Conservation (phyloP, 2,329 filamentous ascomycete species). For the Dactylella cylindrospora region DNA sequence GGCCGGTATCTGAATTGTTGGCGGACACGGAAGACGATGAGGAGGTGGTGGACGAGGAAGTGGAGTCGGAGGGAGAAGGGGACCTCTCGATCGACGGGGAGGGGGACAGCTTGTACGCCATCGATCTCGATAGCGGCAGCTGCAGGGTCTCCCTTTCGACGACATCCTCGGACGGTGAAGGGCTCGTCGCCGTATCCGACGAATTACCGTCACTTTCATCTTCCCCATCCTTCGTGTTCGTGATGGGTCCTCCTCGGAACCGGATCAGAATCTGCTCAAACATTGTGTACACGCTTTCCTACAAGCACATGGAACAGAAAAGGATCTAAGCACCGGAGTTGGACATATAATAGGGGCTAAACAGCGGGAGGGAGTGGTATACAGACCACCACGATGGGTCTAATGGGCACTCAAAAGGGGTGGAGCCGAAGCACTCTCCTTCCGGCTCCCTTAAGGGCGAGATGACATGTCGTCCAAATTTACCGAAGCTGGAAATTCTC, state of each 20-base stretch:
- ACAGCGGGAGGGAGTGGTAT: slow-evolving; percentile 3
- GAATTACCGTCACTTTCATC: slow-evolving; percentile 38
- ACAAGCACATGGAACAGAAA: not conserved
- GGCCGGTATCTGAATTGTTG: slow-evolving; percentile 7
- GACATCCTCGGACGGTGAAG: slow-evolving; percentile 19
- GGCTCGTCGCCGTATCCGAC: slow-evolving; percentile 36
- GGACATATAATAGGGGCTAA: slow-evolving; percentile 3
- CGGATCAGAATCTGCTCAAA: slow-evolving; percentile 44
- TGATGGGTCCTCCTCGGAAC: slow-evolving; percentile 38
- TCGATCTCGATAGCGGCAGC: slow-evolving; percentile 25
- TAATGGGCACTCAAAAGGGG: slow-evolving; percentile 28
- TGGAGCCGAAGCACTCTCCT: slow-evolving; percentile 36
- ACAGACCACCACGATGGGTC: slow-evolving; percentile 35
- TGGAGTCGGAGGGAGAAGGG: slow-evolving; percentile 18
- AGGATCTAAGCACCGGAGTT: not conserved
- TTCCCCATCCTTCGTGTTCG: slow-evolving; percentile 30
- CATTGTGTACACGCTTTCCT: slow-evolving; percentile 7
- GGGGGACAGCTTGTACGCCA: slow-evolving; percentile 26
- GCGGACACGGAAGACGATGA: slow-evolving; percentile 13
- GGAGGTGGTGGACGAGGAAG: slow-evolving; percentile 10
- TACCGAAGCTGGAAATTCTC: slow-evolving; percentile 45
- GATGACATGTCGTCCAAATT: slow-evolving; percentile 45
- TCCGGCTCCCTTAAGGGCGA: slow-evolving; percentile 42
- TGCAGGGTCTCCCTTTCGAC: slow-evolving; percentile 23
- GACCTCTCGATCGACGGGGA: slow-evolving; percentile 33